phyloP scores from a whole-genome alignment of 352 stramenopile species.

The Hyaloperonospora arabidopsidis region DNA sequence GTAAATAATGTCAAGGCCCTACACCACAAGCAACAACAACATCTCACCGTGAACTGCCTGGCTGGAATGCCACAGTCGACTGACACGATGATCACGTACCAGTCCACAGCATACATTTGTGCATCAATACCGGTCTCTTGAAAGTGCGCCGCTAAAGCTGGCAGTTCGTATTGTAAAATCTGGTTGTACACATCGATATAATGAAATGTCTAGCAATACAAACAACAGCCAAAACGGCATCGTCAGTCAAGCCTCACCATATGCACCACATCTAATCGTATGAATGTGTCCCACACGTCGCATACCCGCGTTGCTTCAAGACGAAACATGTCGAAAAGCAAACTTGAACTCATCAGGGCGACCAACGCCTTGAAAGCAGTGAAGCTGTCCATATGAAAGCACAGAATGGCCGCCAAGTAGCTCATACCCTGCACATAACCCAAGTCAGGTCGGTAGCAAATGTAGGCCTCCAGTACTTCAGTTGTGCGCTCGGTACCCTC shows the following conservation, averaged over 20 bases:
- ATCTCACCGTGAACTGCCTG: slow-evolving; percentile 1
- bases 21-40: slow-evolving; percentile 1
- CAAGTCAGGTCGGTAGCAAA: slow-evolving; percentile 78
- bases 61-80: background rate
- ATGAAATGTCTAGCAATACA: slow-evolving; percentile 60
- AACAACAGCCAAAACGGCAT: slow-evolving; percentile 5
- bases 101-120: slow-evolving; percentile 85
- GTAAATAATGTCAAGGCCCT: slow-evolving; percentile 81
- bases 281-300: slow-evolving; percentile 2
- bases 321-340: slow-evolving; percentile 86
- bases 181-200: slow-evolving; percentile 75
- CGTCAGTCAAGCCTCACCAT: slow-evolving; percentile 2
- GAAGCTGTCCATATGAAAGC: slow-evolving; percentile 86
- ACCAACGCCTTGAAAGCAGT: slow-evolving; percentile 80
- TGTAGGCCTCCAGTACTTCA: slow-evolving; percentile 80
- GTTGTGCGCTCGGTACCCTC: slow-evolving; percentile 66
- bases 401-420: slow-evolving; percentile 76
- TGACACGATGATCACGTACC: slow-evolving; percentile 28
- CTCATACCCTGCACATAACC: slow-evolving; percentile 86
- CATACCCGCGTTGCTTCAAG: slow-evolving; percentile 68
- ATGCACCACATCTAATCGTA: slow-evolving; percentile 1
- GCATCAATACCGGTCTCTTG: slow-evolving; percentile 65
- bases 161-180: slow-evolving; percentile 76
- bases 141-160: slow-evolving; percentile 53
- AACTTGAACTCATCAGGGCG: slow-evolving; percentile 70